Evolutionary conservation across 2,329 filamentous ascomycete species (phyloP).

Genomic region (Neofusicoccum sp.): DNA sequence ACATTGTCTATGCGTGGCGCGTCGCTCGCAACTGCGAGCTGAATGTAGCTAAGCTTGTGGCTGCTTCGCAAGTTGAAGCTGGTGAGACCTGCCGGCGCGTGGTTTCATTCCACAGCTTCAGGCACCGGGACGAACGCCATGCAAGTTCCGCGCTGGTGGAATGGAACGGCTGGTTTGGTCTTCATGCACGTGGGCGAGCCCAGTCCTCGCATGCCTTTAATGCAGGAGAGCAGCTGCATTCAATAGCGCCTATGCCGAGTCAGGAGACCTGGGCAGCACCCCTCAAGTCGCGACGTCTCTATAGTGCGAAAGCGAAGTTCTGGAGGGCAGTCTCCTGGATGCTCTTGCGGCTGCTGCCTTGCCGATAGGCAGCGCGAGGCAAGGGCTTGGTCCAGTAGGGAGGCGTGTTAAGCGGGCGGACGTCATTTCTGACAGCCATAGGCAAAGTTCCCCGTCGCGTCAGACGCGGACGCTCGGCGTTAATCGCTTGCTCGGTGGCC

Average conservation of each 20-base stretch:
- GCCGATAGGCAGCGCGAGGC: not conserved
- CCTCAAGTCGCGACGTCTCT: too few species aligned
- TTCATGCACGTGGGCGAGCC: not conserved
- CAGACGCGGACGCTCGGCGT: not conserved
- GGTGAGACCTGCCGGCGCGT: constrained; percentile 4
- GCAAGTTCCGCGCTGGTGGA: not conserved
- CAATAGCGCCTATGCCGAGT: not conserved
- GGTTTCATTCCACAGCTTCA: not conserved
- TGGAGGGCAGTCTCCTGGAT: not conserved
- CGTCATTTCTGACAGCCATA: not conserved
- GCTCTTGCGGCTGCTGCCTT: constrained; percentile 3
- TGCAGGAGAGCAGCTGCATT: not conserved
- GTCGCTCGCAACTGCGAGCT: not conserved
- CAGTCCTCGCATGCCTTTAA: not conserved
- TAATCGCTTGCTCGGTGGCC: not conserved
- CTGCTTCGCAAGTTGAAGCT: not conserved
- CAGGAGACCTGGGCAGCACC: not conserved
- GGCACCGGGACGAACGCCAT: not conserved
- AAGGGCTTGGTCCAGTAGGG: not conserved
- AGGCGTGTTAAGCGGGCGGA: not conserved
- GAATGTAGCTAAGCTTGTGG: not conserved
- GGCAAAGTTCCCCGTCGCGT: not conserved
- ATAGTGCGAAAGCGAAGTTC: not conserved
- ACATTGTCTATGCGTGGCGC: not conserved
- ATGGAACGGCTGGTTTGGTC: not conserved